Conservation (phyloP, 148 eudicot species). For the Arbutus unedo region DNA sequence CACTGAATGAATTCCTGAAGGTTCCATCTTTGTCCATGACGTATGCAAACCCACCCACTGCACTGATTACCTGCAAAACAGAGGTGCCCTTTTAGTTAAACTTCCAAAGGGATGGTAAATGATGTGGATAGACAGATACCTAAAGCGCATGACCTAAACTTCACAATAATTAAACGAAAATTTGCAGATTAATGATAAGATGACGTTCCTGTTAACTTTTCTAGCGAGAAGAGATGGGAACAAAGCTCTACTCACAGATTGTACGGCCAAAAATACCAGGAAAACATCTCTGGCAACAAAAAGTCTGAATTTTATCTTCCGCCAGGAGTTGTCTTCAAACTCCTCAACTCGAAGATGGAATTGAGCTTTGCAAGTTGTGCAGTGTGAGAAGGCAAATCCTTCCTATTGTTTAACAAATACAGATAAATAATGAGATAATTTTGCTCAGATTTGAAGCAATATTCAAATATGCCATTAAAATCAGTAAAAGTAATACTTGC, state of each 20-base stretch:
- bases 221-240: background rate
- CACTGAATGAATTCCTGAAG: constrained; percentile 77
- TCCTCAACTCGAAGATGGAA: constrained; percentile 67
- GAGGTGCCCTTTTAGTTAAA: constrained; percentile 3
- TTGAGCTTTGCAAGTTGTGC: constrained; percentile 95
- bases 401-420: constrained; percentile 41
- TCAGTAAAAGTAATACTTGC: constrained; percentile 31
- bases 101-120: background rate
- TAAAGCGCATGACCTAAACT: background rate
- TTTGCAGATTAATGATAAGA: background rate
- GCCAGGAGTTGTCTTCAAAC: constrained; percentile 78
- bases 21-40: constrained; percentile 80
- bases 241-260: constrained; percentile 57
- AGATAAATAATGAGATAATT: background rate
- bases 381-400: constrained; percentile 95
- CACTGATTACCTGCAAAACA: constrained; percentile 57
- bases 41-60: constrained; percentile 68
- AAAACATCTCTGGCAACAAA: constrained; percentile 89
- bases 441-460: background rate
- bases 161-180: background rate
- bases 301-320: constrained; percentile 73
- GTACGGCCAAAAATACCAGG: constrained; percentile 84
- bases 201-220: background rate
- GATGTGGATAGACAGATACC: background rate
- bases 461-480: background rate